phyloP scores from a whole-genome alignment of 1,284 basidiomycete genomes.

The Stygiomarasmius scandens region DNA sequence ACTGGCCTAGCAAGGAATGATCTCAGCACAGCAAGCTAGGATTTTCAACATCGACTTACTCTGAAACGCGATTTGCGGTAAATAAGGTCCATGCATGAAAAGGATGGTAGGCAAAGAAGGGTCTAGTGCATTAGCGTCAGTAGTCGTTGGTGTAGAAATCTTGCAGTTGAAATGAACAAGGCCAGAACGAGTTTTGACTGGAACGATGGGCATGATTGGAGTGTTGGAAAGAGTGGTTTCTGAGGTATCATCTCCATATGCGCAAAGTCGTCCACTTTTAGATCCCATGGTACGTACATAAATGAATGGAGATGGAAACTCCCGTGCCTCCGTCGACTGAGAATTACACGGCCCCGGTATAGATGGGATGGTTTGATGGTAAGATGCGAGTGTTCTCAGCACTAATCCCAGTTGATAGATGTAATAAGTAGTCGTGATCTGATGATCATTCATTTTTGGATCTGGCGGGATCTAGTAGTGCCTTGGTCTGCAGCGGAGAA shows the following conservation, averaged over 20 bases:
- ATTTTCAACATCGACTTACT: slow-evolving; percentile 23
- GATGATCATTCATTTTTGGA: too few species aligned
- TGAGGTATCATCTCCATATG: background rate
- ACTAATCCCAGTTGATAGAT: too few species aligned
- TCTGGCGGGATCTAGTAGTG: too few species aligned
- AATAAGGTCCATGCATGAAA: slow-evolving; percentile 39
- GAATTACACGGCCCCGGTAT: too few species aligned
- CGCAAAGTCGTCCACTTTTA: background rate
- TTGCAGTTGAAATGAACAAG: slow-evolving; percentile 35
- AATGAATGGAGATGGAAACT: too few species aligned
- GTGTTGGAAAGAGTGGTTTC: too few species aligned
- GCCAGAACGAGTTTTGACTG: slow-evolving; percentile 32
- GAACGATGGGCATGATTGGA: slow-evolving; percentile 34
- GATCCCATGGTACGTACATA: too few species aligned
- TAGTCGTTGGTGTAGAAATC: slow-evolving; percentile 38
- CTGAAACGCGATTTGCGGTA: slow-evolving; percentile 35
- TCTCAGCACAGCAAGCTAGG: background rate
- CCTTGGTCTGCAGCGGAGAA: too few species aligned
- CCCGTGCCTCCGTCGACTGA: too few species aligned
- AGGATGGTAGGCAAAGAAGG: slow-evolving; percentile 37
- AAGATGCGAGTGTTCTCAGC: too few species aligned
- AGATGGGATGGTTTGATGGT: too few species aligned
- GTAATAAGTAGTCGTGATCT: too few species aligned
- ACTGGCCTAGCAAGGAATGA: slow-evolving; percentile 12
- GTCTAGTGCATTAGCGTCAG: slow-evolving; percentile 30